Conservation (phyloP, 768 basidiomycete genomes). For the Kwoniella mangroviensis region DNA sequence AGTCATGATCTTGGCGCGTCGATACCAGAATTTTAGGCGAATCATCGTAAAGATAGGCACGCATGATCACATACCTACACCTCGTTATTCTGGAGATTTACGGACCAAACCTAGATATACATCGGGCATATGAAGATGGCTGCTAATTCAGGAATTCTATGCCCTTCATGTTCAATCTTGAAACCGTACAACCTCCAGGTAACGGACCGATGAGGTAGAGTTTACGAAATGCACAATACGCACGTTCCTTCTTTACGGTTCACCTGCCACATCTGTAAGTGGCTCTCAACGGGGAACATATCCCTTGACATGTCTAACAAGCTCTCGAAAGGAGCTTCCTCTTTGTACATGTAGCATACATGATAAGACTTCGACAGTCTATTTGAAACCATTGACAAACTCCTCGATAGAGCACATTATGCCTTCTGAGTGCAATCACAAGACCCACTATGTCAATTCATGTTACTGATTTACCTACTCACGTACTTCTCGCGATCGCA, state of each 20-base stretch:
- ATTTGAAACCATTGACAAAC: background rate
- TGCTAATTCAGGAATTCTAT: background rate
- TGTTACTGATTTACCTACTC: background rate
- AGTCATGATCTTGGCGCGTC: constrained; percentile 7
- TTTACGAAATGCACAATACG: background rate
- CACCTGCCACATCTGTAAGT: background rate
- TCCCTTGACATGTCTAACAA: background rate
- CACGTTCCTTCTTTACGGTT: background rate
- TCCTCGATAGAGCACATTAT: background rate
- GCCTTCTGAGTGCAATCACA: background rate
- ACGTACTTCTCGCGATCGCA: constrained; percentile 2
- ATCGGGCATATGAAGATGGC: background rate
- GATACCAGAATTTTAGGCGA: constrained; percentile 7
- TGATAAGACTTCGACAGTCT: background rate
- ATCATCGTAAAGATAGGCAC: background rate
- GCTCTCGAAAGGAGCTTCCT: background rate
- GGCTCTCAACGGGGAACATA: background rate
- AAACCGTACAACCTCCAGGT: too few species aligned
- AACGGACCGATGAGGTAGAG: background rate
- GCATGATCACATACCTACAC: background rate
- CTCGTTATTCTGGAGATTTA: background rate
- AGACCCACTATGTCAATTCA: background rate
- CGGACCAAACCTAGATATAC: too few species aligned
- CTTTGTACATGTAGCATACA: too few species aligned
- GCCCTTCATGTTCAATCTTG: too few species aligned